Evolutionary conservation across 495 filamentous ascomycete species (phyloP).

Genomic region (Evansstolkia leycettana): DNA sequence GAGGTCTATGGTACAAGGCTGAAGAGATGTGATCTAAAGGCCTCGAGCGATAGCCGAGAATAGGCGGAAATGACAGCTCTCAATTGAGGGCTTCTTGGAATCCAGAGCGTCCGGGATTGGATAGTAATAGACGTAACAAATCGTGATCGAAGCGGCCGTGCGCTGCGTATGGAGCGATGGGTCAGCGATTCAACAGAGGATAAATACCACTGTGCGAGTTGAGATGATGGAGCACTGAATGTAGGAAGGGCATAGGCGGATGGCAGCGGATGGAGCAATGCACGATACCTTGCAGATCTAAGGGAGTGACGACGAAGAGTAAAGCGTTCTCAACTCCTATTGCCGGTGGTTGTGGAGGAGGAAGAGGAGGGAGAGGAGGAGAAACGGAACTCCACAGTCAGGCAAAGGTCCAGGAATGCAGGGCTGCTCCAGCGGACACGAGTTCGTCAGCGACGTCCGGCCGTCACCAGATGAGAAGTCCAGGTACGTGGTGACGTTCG

Average conservation of each 20-base stretch:
- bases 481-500: conserved; percentile 1
- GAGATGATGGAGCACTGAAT: background rate
- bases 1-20: conserved; percentile 20
- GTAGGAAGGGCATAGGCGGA: background rate
- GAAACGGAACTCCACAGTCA: no score
- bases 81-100: background rate
- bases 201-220: background rate
- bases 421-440: conserved; percentile 9
- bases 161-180: conserved; percentile 13
- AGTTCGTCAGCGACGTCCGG: conserved; percentile 6
- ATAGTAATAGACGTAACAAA: conserved; percentile 2
- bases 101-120: conserved; percentile 4
- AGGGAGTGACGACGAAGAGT: conserved; percentile 20
- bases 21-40: conserved; percentile 1
- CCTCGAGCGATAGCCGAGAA: background rate
- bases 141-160: conserved; percentile 19
- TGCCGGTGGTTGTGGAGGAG: conserved; percentile 2
- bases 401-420: conserved; percentile 8
- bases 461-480: no score
- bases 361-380: conserved; percentile 4
- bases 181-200: conserved; percentile 15
- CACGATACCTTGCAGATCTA: conserved; percentile 13
- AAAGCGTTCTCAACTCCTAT: conserved; percentile 7
- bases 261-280: background rate
- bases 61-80: background rate